A percentile compares a stretch with the other conserved stretches of the same genome.
Evolutionary conservation across 2,329 filamentous ascomycete genomes (phyloP).

Genomic region (Fusarium proliferatum): DNA sequence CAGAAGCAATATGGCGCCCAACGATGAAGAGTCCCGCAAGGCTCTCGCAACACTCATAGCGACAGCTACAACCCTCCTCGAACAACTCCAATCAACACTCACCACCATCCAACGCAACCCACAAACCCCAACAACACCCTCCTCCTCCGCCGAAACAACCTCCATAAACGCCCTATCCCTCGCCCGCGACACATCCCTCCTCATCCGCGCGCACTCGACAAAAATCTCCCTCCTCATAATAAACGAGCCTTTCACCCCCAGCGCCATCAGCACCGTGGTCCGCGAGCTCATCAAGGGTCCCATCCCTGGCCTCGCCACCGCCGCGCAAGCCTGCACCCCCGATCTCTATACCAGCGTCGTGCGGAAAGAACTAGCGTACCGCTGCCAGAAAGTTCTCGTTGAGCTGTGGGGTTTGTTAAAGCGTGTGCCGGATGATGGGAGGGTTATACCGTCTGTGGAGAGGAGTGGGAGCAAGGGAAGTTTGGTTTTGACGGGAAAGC

Average conservation of each 20-base stretch:
- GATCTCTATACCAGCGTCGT: conserved; percentile 72
- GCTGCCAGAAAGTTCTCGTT: conserved; percentile 68
- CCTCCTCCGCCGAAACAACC: conserved; percentile 22
- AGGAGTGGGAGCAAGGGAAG: conserved; percentile 60
- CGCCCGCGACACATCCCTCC: conserved; percentile 75
- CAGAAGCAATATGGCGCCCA: conserved; percentile 37
- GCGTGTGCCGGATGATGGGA: conserved; percentile 69
- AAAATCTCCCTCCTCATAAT: conserved; percentile 89
- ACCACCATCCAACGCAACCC: conserved; percentile 51
- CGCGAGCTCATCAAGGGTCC: conserved; percentile 77
- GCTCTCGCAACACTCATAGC: conserved; percentile 54
- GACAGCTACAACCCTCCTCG: conserved; percentile 53
- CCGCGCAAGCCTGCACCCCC: conserved; percentile 72
- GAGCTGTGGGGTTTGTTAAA: conserved; percentile 71
- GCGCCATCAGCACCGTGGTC: conserved; percentile 77
- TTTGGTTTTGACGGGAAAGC: conserved; percentile 75
- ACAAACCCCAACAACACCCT: conserved; percentile 12
- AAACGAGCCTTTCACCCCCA: conserved; percentile 86
- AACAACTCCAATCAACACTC: conserved; percentile 57
- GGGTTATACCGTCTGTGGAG: conserved; percentile 53
- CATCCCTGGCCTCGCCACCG: conserved; percentile 79
- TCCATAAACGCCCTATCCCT: conserved; percentile 72
- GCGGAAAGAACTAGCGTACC: conserved; percentile 70
- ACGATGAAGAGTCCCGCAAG: conserved; percentile 47
- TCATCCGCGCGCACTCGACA: conserved; percentile 85